These are phyloP conservation scores for Rhipidocladum racemiflorum DNA, from an alignment of 176 grass and related monocot genomes.

Conservation along the genomic window DNA sequence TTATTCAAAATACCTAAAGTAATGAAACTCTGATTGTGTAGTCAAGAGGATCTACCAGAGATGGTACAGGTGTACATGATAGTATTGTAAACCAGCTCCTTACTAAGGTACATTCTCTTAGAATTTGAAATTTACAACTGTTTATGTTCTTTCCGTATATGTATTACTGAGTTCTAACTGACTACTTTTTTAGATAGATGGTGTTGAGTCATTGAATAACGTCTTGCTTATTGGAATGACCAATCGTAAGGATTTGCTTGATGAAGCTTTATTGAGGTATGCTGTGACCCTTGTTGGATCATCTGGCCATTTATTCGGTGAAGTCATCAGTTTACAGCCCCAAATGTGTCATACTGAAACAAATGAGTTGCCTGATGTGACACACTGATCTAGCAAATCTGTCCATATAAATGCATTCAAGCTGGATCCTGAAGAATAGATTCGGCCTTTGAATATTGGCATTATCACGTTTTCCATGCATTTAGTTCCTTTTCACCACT, in stretches of 20 bases:
- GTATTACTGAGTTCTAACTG: conserved; percentile 21
- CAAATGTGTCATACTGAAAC: background rate
- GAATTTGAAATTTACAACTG: conserved; percentile 4
- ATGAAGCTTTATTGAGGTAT: conserved; percentile 91
- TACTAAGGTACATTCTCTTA: conserved; percentile 62
- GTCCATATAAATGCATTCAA: background rate
- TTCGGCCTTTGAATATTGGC: background rate
- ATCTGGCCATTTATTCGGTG: background rate
- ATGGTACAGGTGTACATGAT: conserved; percentile 95
- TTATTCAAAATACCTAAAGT: conserved; percentile 25
- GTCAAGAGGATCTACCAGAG: conserved; percentile 91
- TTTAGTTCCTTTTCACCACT: conserved; percentile 9
- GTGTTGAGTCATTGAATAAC: conserved; percentile 91
- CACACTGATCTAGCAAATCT: conserved; percentile 3
- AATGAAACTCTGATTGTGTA: conserved; percentile 39
- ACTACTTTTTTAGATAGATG: conserved; percentile 74
- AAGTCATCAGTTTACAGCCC: background rate
- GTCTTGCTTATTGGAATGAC: conserved; percentile 99
- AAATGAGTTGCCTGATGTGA: conserved; percentile 10
- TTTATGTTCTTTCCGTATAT: conserved; percentile 23
- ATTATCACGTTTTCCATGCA: background rate
- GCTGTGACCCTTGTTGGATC: conserved; percentile 16
- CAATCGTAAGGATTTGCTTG: conserved; percentile 95
- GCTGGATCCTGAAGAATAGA: background rate
- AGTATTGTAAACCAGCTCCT: conserved; percentile 97